Percentiles rank a stretch among this genome's conserved stretches.
Conservation (phyloP, 352 stramenopile genomes). For the Pythium sukuiense region DNA sequence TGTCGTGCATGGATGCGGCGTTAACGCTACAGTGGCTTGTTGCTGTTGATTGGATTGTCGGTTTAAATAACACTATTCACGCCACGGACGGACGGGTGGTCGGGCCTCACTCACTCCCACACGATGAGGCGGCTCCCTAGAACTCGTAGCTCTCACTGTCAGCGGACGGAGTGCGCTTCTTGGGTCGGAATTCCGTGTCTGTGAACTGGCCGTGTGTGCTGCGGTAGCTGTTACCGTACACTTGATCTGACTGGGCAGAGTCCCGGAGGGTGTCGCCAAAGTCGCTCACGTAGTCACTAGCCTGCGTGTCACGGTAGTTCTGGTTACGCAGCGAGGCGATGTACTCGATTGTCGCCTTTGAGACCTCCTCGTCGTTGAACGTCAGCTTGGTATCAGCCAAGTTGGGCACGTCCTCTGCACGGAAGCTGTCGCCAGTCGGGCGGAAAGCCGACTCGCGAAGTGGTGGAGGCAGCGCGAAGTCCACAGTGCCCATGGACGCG, state of each 20-base stretch:
- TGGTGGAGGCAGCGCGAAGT: conserved; percentile 27
- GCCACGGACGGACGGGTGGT: conserved; percentile 1
- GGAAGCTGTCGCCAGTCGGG: conserved; percentile 18
- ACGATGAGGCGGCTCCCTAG: conserved; percentile 31
- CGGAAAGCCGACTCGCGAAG: conserved; percentile 5
- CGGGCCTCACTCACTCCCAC: conserved; percentile 11
- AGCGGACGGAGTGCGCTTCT: conserved; percentile 39
- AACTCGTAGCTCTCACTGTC: conserved; percentile 79
- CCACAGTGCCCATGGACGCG: conserved; percentile 57
- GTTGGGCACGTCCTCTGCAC: conserved; percentile 21
- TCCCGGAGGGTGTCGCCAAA: conserved; percentile 20
- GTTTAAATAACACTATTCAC: conserved; percentile 30
- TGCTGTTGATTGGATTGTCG: conserved; percentile 1
- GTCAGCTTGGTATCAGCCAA: conserved; percentile 19
- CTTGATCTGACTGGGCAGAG: conserved; percentile 19
- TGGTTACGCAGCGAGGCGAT: conserved; percentile 22
- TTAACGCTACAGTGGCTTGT: neutral
- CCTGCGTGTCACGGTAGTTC: conserved; percentile 24
- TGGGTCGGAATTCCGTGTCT: conserved; percentile 28
- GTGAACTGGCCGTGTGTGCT: conserved; percentile 25
- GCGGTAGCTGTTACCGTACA: conserved; percentile 16
- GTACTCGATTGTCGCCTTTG: conserved; percentile 27
- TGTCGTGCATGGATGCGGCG: neutral
- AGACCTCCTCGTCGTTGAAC: conserved; percentile 27
- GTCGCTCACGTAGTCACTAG: conserved; percentile 24